Percentiles rank a stretch among this genome's conserved stretches.
Conservation (phyloP, 768 basidiomycete species). For the Mycena crocata region DNA sequence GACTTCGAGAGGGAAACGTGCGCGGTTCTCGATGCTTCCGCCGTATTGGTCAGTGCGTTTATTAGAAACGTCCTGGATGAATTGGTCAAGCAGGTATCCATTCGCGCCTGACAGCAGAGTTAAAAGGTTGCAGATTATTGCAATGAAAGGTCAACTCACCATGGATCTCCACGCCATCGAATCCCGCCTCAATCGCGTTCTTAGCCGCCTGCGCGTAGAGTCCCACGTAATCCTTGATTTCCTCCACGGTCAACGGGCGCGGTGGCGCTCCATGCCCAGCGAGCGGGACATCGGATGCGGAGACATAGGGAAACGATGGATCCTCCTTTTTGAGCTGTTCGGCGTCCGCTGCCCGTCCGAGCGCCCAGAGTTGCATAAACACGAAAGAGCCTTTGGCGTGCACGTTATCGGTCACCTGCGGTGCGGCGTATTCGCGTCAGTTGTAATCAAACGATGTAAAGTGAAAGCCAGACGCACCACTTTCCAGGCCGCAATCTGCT, state of each 20-base stretch:
- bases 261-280: slow-evolving; percentile 4
- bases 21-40: slow-evolving; percentile 60
- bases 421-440: neutral
- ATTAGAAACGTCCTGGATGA: slow-evolving; percentile 46
- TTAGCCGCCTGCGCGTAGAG: slow-evolving; percentile 10
- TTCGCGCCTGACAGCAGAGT: slow-evolving; percentile 23
- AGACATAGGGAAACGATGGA: slow-evolving; percentile 32
- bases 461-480: slow-evolving; percentile 4
- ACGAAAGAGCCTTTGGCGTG: slow-evolving; percentile 61
- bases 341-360: slow-evolving; percentile 11
- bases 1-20: slow-evolving; percentile 58
- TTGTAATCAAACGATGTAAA: neutral
- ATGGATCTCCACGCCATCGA: slow-evolving; percentile 29
- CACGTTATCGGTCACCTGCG: slow-evolving; percentile 57
- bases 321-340: slow-evolving; percentile 47
- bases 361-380: slow-evolving; percentile 56
- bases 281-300: slow-evolving; percentile 36
- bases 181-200: slow-evolving; percentile 26
- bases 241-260: slow-evolving; percentile 34
- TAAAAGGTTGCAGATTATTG: neutral
- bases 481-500: slow-evolving; percentile 36
- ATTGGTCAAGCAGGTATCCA: slow-evolving; percentile 56
- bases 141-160: neutral
- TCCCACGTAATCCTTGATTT: slow-evolving; percentile 40
- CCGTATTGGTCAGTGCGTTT: slow-evolving; percentile 58